Evolutionary conservation across 78 protist genomes (phyloP).

Genomic region (Polysphondylium violaceum): DNA sequence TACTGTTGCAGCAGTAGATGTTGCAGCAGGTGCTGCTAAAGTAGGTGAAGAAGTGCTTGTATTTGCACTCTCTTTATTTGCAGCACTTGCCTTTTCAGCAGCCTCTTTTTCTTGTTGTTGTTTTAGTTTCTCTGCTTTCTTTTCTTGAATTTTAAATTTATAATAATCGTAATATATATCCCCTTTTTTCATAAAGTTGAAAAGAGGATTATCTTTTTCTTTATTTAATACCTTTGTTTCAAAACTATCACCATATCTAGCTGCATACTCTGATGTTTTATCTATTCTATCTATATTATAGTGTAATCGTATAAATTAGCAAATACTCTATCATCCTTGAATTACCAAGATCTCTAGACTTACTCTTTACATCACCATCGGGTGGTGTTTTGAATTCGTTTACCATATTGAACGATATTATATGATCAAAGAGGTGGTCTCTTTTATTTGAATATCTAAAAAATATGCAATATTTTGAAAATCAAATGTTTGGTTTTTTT

Average conservation of each 20-base stretch:
- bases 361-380: slow-evolving; percentile 4
- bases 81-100: neutral
- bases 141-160: slow-evolving; percentile 3
- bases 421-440: too few relatives aligned
- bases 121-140: slow-evolving; percentile 5
- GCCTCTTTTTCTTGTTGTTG: neutral
- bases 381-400: slow-evolving; percentile 4
- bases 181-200: slow-evolving; percentile 66
- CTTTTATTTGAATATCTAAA: too few relatives aligned
- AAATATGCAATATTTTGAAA: too few relatives aligned
- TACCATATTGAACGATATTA: too few relatives aligned
- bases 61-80: neutral
- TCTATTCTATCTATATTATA: slow-evolving; percentile 25
- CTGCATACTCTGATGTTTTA: slow-evolving; percentile 79
- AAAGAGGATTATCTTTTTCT: slow-evolving; percentile 73
- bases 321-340: neutral
- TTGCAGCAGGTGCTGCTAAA: neutral
- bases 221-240: slow-evolving; percentile 50
- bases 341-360: neutral
- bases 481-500: too few relatives aligned
- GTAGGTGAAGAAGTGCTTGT: neutral
- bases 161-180: slow-evolving; percentile 73
- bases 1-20: slow-evolving; percentile 7
- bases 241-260: slow-evolving; percentile 77
- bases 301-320: neutral